Evolutionary conservation across 2,329 filamentous ascomycete species (phyloP).

Genomic region (Akanthomyces dipterigenus): DNA sequence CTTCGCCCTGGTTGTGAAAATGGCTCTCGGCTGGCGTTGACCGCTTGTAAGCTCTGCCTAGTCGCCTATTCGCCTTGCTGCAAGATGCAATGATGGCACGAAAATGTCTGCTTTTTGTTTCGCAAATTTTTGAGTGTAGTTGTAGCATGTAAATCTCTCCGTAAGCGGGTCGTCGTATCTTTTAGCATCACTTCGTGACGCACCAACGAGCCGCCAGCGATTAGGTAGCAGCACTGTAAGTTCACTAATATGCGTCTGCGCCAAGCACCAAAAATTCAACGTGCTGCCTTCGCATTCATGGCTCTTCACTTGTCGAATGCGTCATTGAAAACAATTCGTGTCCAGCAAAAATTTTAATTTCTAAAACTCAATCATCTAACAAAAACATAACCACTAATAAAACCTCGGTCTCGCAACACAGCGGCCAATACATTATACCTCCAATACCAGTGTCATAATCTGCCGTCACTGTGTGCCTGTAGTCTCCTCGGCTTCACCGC

Average conservation of each 20-base stretch:
- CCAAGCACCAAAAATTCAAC: not conserved
- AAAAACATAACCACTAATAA: constrained; percentile 12
- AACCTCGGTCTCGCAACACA: constrained; percentile 8
- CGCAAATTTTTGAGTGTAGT: not conserved
- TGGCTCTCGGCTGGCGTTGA: not conserved
- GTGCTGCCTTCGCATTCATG: not conserved
- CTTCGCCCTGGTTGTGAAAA: not conserved
- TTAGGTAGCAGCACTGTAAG: not conserved
- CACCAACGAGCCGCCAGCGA: not conserved
- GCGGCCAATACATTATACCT: constrained; percentile 11
- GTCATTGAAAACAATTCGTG: not conserved
- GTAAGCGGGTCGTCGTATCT: constrained; percentile 7
- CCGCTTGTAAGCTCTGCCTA: not conserved
- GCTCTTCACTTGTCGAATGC: not conserved
- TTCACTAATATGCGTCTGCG: not conserved
- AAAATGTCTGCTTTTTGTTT: not conserved
- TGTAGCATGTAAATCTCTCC: not conserved
- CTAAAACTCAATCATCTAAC: constrained; percentile 11
- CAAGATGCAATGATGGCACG: not conserved
- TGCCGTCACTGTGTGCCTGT: not conserved
- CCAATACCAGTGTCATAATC: constrained; percentile 6
- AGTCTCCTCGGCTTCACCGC: not conserved
- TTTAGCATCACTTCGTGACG: not conserved
- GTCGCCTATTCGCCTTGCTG: not conserved
- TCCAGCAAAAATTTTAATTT: constrained; percentile 1